Conservation (phyloP, 352 stramenopile species). For the Globisporangium perplexum region DNA sequence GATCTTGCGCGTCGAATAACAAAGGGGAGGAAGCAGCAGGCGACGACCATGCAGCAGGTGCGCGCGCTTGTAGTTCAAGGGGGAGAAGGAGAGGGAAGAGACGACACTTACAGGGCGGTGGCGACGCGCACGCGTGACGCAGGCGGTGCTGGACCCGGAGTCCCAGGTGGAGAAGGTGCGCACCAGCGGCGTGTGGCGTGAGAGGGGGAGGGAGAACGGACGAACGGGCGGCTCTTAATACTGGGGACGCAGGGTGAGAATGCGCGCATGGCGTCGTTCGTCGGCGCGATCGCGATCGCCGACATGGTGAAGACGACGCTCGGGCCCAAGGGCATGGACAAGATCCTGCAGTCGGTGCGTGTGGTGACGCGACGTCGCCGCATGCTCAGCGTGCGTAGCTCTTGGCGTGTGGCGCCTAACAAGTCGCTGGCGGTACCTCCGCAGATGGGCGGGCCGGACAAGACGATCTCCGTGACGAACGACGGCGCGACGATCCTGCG, state of each 20-base stretch:
- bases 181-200: too few species aligned
- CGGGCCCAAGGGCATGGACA: slow-evolving; percentile 99
- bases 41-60: slow-evolving; percentile 14
- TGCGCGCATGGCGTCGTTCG: slow-evolving; percentile 97
- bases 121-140: not conserved
- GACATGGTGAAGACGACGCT: slow-evolving; percentile 99
- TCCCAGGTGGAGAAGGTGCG: slow-evolving; percentile 77
- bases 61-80: not conserved
- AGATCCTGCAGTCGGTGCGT: slow-evolving; percentile 96
- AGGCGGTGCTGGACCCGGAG: slow-evolving; percentile 72
- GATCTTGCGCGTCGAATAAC: too few species aligned
- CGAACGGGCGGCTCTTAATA: too few species aligned
- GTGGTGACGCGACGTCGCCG: not conserved
- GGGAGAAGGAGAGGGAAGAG: too few species aligned
- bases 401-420: too few species aligned
- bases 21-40: not conserved
- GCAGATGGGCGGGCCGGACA: slow-evolving; percentile 72
- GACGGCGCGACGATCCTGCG: slow-evolving; percentile 98
- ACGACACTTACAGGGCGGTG: too few species aligned
- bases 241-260: slow-evolving; percentile 93
- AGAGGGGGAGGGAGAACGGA: too few species aligned
- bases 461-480: slow-evolving; percentile 96
- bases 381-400: too few species aligned
- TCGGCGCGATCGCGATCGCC: slow-evolving; percentile 98
- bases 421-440: too few species aligned